These are phyloP conservation scores for Dacryopinax spathularia DNA, from an alignment of 768 basidiomycete species.

Conservation along the genomic window DNA sequence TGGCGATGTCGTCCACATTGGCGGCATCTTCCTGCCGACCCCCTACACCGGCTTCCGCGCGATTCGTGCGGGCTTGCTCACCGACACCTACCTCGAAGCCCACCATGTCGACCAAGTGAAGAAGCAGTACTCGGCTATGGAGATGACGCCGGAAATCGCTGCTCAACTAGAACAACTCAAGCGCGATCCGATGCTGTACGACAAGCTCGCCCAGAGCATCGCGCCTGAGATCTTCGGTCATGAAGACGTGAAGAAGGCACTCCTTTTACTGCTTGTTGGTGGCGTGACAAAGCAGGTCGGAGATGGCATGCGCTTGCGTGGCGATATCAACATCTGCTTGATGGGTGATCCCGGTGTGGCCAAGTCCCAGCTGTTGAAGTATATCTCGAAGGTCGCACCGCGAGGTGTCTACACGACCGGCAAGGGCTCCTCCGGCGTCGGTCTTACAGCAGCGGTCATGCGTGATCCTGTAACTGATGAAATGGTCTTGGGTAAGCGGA, in stretches of 20 bases:
- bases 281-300: conserved; percentile 91
- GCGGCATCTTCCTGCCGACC: conserved; percentile 94
- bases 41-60: conserved; percentile 98
- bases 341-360: conserved; percentile 99
- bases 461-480: conserved; percentile 98
- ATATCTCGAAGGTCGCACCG: conserved; percentile 96
- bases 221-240: conserved; percentile 99
- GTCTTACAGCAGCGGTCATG: conserved; percentile 98
- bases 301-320: conserved; percentile 97
- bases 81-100: conserved; percentile 90
- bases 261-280: conserved; percentile 81
- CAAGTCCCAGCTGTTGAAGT: conserved; percentile 92
- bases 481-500: conserved; percentile 81
- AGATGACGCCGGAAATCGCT: conserved; percentile 72
- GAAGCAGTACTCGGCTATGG: conserved; percentile 94
- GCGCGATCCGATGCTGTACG: conserved; percentile 66
- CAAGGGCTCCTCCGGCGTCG: conserved; percentile 95
- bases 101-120: conserved; percentile 89
- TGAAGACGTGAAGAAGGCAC: conserved; percentile 90
- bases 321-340: conserved; percentile 90
- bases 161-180: conserved; percentile 52
- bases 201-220: conserved; percentile 78
- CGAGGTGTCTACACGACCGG: conserved; percentile 97
- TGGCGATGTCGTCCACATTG: conserved; percentile 86
- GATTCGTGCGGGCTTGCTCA: conserved; percentile 86